Conservation (phyloP, 495 filamentous ascomycete species). For the Podospora australis region DNA sequence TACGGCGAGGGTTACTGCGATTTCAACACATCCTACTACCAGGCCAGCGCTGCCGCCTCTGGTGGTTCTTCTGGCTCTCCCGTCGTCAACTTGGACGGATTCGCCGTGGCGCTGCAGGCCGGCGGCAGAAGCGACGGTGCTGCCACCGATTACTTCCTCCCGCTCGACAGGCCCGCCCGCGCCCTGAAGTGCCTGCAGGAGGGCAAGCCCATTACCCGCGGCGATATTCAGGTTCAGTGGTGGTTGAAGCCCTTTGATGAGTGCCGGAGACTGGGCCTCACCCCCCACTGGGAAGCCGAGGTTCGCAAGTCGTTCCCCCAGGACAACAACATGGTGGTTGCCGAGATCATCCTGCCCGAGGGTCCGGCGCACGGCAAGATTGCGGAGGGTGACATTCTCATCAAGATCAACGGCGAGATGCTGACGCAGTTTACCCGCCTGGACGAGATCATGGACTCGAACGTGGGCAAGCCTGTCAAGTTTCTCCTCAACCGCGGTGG, state of each 20-base stretch:
- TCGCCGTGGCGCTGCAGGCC: conserved; percentile 88
- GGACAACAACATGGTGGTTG: conserved; percentile 94
- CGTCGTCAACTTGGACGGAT: conserved; percentile 91
- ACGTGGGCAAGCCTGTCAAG: conserved; percentile 65
- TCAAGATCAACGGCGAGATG: conserved; percentile 90
- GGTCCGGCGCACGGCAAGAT: conserved; percentile 80
- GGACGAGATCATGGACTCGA: conserved; percentile 90
- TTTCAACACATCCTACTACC: conserved; percentile 99
- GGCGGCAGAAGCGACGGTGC: conserved; percentile 90
- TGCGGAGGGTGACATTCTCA: conserved; percentile 91
- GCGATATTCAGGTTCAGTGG: conserved; percentile 98
- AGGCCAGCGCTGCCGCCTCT: conserved; percentile 92
- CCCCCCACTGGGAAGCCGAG: conserved; percentile 75
- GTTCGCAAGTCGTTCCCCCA: conserved; percentile 77
- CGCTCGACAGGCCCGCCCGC: conserved; percentile 78
- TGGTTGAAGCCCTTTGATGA: conserved; percentile 96
- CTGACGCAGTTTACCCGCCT: conserved; percentile 89
- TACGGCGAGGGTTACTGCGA: conserved; percentile 98
- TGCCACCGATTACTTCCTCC: conserved; percentile 96
- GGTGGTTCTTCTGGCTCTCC: conserved; percentile 96
- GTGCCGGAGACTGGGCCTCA: conserved; percentile 83
- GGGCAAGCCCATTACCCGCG: conserved; percentile 66
- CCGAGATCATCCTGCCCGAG: conserved; percentile 87
- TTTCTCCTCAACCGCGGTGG: conserved; percentile 84
- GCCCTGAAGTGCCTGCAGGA: conserved; percentile 80